These are phyloP conservation scores for Pterocarpus macrocarpus DNA, from an alignment of 306 rosid genomes.

Conservation along the genomic window DNA sequence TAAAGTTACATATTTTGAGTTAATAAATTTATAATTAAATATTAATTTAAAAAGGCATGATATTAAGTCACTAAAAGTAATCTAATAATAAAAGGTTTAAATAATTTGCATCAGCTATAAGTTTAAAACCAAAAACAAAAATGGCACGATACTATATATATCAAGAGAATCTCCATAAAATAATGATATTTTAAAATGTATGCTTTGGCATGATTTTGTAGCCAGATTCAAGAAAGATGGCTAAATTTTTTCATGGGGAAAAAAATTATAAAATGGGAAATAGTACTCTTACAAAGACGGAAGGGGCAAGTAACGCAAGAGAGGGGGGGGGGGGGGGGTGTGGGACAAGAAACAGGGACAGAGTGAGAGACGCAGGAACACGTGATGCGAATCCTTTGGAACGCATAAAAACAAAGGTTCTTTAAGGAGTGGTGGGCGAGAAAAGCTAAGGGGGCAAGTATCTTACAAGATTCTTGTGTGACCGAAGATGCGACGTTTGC, in stretches of 20 bases:
- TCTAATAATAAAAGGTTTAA: no score
- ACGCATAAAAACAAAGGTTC: slow-evolving; percentile 45
- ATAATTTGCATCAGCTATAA: no score
- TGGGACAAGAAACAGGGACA: slow-evolving; percentile 31
- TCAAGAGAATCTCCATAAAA: background rate
- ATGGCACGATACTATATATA: no score
- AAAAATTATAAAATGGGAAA: background rate
- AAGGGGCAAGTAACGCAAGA: background rate
- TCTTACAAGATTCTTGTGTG: slow-evolving; percentile 53
- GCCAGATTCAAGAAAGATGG: background rate
- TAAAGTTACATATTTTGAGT: no score
- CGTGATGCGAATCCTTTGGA: slow-evolving; percentile 62
- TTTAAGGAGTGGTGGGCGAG: slow-evolving; percentile 40
- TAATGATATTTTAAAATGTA: background rate
- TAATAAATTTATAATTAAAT: no score
- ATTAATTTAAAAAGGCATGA: no score
- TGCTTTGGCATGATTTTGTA: background rate
- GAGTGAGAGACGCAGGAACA: slow-evolving; percentile 42
- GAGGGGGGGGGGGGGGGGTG: background rate
- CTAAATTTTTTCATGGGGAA: background rate
- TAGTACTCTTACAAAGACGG: no score
- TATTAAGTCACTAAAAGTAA: no score
- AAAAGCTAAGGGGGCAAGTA: slow-evolving; percentile 17
- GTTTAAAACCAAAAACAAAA: no score
- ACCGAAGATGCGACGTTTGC: slow-evolving; percentile 34